Conservation (phyloP, 768 basidiomycete genomes). For the Amanita phalloides region DNA sequence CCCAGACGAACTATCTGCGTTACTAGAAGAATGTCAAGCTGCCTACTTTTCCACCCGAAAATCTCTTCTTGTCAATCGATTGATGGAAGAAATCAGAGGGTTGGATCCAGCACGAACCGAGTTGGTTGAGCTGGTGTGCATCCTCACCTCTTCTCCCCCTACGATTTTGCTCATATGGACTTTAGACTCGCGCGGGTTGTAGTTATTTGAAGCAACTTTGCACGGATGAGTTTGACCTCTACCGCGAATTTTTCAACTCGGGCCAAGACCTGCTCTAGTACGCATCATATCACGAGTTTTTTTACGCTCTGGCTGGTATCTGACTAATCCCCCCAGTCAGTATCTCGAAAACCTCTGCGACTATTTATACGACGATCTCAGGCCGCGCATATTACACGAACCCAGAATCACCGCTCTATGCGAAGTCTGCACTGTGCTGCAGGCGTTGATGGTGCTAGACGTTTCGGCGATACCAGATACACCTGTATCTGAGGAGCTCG, state of each 20-base stretch:
- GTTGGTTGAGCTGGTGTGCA: constrained; percentile 72
- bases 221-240: constrained; percentile 81
- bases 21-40: constrained; percentile 79
- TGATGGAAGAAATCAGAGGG: constrained; percentile 73
- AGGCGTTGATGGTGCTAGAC: constrained; percentile 93
- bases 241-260: constrained; percentile 76
- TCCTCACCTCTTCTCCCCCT: neutral
- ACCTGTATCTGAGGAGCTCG: constrained; percentile 20
- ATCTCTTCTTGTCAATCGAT: constrained; percentile 55
- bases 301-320: neutral
- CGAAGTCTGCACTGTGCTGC: constrained; percentile 92
- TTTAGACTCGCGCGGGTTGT: constrained; percentile 83
- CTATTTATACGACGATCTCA: constrained; percentile 89
- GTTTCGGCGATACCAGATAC: constrained; percentile 27
- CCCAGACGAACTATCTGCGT: constrained; percentile 74
- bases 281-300: constrained; percentile 11
- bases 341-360: constrained; percentile 92
- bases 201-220: constrained; percentile 89
- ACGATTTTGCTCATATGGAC: neutral
- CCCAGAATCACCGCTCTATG: constrained; percentile 79
- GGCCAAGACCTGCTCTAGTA: constrained; percentile 60
- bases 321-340: constrained; percentile 33
- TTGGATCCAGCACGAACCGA: constrained; percentile 74
- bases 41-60: constrained; percentile 76
- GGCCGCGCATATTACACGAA: constrained; percentile 92